These are phyloP conservation scores for Boletus sensibilis DNA, from an alignment of 768 basidiomycete species.

Conservation along the genomic window DNA sequence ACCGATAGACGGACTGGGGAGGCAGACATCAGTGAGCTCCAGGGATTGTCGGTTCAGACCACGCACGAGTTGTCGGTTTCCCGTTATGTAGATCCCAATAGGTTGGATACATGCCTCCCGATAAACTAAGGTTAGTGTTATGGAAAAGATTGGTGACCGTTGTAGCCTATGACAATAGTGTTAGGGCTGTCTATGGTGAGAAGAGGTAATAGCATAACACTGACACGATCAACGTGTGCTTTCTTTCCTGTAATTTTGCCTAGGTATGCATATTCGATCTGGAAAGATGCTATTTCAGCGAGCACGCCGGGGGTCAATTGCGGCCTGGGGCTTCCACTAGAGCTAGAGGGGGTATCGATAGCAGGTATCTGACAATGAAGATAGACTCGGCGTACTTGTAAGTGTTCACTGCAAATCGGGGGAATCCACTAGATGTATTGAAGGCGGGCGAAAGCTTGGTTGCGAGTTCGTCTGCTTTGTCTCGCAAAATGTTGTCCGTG, in stretches of 20 bases:
- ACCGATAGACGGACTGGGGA: slow-evolving; percentile 48
- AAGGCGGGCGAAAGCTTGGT: slow-evolving; percentile 72
- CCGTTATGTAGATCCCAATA: slow-evolving; percentile 53
- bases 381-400: slow-evolving; percentile 40
- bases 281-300: slow-evolving; percentile 82
- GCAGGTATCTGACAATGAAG: not conserved
- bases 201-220: slow-evolving; percentile 14
- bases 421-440: slow-evolving; percentile 65
- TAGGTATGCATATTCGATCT: slow-evolving; percentile 84
- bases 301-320: slow-evolving; percentile 44
- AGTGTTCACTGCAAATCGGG: slow-evolving; percentile 69
- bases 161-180: slow-evolving; percentile 38
- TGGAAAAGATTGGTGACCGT: slow-evolving; percentile 49
- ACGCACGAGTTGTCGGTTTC: slow-evolving; percentile 47
- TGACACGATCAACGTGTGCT: slow-evolving; percentile 55
- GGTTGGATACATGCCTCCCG: slow-evolving; percentile 65
- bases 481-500: slow-evolving; percentile 56
- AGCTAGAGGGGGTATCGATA: slow-evolving; percentile 2
- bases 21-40: not conserved
- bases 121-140: slow-evolving; percentile 41
- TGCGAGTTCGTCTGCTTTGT: slow-evolving; percentile 77
- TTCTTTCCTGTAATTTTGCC: slow-evolving; percentile 74
- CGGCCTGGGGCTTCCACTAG: not conserved
- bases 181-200: not conserved
- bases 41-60: not conserved